Evolutionary conservation across 148 eudicot species (phyloP), one percentile per base, ranked within the genome.

Genomic region (Camellia granthamiana): DNA sequence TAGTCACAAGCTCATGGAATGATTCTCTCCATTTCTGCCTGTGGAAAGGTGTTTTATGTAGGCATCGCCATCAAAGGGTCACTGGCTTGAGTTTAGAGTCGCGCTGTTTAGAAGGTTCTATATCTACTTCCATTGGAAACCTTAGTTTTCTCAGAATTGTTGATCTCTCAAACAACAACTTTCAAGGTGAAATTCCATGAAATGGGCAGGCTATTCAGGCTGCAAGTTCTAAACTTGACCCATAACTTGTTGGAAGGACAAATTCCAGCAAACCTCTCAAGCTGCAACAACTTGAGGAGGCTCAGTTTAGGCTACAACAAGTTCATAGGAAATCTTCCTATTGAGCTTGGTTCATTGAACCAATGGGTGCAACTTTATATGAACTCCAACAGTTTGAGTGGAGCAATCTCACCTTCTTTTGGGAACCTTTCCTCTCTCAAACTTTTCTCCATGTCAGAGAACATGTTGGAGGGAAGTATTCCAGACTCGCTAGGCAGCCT

Each of bases 61-160:
- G 76, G 13, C 68, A 8, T 0, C 16, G 41, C 1, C 77, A 80
- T 74, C 69, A 41, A 21, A 75, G 89, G 30, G 89, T 88, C 30
- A 78, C 38, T 15, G 16, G 0, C 2, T 75, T 90, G 43, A 47
- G 79, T 18, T 58, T 88, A 0, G 6, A 16, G 1, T 78, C 81
- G 8, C 63, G 47, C 18, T 54, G 58, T 19, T 60, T 88, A 43
- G 62, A 5, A 18, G 92, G 90, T 9, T 41, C 78, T 4, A 64
- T 88, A 23, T 80, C 89, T 0, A 86, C 91, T 38, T 77, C 75
- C 66, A 67, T 90, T 9, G 92, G 91, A 0, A 90, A 88, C 82
- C 46, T 88, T 16, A 81, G 79, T 46, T 86, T 84, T 43, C 77
- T 90, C 0, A 73, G 30, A 3, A 7, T 6, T 7, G 14, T 85